phyloP scores from a whole-genome alignment of 345 rosid genomes.

The Gossypium thurberi region DNA sequence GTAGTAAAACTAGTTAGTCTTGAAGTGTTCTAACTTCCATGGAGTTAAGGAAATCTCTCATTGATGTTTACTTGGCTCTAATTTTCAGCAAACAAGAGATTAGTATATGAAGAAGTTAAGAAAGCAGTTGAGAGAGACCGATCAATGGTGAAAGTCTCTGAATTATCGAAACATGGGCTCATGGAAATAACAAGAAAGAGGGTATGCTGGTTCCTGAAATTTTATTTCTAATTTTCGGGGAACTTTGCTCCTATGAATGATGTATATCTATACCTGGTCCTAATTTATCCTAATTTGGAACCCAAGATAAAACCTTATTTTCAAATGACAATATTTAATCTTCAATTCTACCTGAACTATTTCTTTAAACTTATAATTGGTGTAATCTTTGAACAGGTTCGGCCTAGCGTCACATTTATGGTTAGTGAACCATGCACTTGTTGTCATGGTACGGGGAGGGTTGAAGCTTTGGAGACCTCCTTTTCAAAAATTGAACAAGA shows the following conservation, averaged over 20 bases:
- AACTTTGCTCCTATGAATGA: conserved; percentile 11
- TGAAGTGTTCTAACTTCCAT: background rate
- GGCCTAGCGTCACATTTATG: conserved; percentile 95
- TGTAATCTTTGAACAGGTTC: conserved; percentile 54
- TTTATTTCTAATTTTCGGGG: conserved; percentile 9
- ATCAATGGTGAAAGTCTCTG: conserved; percentile 84
- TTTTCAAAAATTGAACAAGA: conserved; percentile 95
- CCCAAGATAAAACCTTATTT: background rate
- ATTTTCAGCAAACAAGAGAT: conserved; percentile 79
- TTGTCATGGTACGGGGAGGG: conserved; percentile 95
- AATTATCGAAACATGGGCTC: conserved; percentile 87
- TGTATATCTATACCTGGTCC: background rate
- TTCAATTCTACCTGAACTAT: background rate
- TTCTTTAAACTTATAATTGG: background rate
- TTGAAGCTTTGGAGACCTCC: conserved; percentile 92
- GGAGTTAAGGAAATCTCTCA: background rate
- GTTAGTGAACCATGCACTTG: conserved; percentile 89
- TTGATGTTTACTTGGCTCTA: conserved; percentile 11
- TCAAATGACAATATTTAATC: background rate
- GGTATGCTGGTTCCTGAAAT: conserved; percentile 37
- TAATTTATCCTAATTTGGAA: background rate
- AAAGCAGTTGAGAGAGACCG: conserved; percentile 88
- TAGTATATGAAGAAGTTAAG: conserved; percentile 88
- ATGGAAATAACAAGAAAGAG: conserved; percentile 99
- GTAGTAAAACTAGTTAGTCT: background rate